Base-by-base conservation (phyloP, 169 alveolate genomes). In the Fabrea salina region DNA sequence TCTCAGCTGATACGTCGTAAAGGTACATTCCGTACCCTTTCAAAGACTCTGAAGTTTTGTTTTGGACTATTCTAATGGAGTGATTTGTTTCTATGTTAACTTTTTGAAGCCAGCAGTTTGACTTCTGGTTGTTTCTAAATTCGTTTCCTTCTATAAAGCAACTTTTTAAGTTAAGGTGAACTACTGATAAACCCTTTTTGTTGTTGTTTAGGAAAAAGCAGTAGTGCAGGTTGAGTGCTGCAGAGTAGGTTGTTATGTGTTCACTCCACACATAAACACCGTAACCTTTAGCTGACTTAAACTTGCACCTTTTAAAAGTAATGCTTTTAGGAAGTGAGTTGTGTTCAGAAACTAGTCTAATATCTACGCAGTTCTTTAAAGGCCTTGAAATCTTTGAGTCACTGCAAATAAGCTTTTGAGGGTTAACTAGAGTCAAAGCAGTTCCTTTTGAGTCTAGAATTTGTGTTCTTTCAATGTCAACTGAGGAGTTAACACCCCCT, bases 1-100 rank as follows among this genome's bases (percentile, higher is more conserved):
- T 37, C 22, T 2, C 41, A 22, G 22, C 54, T 22, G 47, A 32
- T 22, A 56, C 41, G n/a, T 66, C 76, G 4, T 66, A 66, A 4
- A 66, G 19, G 41, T 66, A 66, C n/a, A 66, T 41, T 41, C 76
- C 76, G 5, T 66, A 66, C 6, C 76, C 76, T n/a, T 30, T 41
- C 5, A 25, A 33, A 11, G 57, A 37, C 6, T 41, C 76, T 4
- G 5, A 6, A 32, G n/a, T 37, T 4, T 5, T 5, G 16, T 66
- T 66, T 4, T 19, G 25, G 3, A 16, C 19, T 41, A 66, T 16
- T 5, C 16, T 37, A 4, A 66, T n/a, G 4, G 25, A 4, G 8
- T 25, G 27, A 0, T 51, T 41, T 37, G n/a, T 32, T 25, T 58
- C 44, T n/a, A 35, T 7, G 25, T 58, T 58, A 35, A 37, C 76